phyloP scores from a whole-genome alignment of 345 rosid species.

The Euphorbia peplus region DNA sequence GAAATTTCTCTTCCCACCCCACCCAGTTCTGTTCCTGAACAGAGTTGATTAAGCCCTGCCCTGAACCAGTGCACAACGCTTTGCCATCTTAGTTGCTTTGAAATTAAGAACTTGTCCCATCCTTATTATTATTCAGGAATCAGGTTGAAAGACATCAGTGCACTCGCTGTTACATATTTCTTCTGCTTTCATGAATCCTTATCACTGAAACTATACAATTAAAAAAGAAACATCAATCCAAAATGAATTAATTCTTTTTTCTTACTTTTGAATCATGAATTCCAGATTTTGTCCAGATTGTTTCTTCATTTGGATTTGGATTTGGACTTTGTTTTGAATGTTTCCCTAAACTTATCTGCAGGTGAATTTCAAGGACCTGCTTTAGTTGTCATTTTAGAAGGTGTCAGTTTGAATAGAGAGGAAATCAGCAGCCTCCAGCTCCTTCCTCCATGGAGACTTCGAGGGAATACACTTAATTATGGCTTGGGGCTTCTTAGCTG shows the following conservation, averaged over 20 bases:
- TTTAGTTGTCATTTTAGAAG: conserved; percentile 79
- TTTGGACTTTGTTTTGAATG: conserved; percentile 12
- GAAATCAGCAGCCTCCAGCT: conserved; percentile 92
- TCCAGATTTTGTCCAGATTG: neutral
- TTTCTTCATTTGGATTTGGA: conserved; percentile 6
- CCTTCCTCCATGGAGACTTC: conserved; percentile 88
- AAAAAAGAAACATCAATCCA: neutral
- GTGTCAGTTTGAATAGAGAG: conserved; percentile 77
- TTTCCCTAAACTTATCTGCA: conserved; percentile 31
- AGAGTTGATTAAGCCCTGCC: neutral
- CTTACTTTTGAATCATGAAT: neutral
- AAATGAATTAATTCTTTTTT: neutral
- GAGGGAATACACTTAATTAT: conserved; percentile 76
- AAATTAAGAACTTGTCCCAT: neutral
- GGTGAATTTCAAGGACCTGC: conserved; percentile 98
- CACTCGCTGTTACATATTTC: neutral
- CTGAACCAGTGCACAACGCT: neutral
- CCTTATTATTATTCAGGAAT: neutral
- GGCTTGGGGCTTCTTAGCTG: conserved; percentile 91
- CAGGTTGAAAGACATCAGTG: neutral
- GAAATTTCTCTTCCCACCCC: neutral
- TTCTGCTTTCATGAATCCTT: neutral
- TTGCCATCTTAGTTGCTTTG: neutral
- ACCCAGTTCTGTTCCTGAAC: neutral
- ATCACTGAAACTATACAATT: neutral